Evolutionary conservation across 2,329 filamentous ascomycete species (phyloP).

Genomic region (Monosporascus sp.): DNA sequence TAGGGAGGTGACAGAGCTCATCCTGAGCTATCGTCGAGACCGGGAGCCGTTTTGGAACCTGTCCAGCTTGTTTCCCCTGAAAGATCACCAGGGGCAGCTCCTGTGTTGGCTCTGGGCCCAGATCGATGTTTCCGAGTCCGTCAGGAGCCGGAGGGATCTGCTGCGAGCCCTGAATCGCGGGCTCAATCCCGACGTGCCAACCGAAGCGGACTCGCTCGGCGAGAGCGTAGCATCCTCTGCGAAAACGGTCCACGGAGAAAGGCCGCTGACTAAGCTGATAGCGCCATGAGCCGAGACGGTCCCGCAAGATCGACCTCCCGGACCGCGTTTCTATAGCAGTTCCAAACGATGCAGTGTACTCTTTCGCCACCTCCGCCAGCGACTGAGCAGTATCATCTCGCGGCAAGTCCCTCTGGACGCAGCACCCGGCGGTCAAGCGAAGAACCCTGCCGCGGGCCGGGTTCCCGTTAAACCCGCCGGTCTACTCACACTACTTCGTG

Average conservation of each 20-base stretch:
- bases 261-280: conserved; percentile 2
- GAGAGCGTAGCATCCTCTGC: conserved; percentile 5
- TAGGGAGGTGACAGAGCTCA: conserved; percentile 39
- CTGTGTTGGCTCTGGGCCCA: conserved; percentile 52
- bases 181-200: conserved; percentile 26
- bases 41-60: conserved; percentile 54
- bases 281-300: conserved; percentile 6
- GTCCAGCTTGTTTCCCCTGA: conserved; percentile 48
- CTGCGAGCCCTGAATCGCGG: conserved; percentile 43
- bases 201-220: conserved; percentile 17
- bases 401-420: conserved; percentile 24
- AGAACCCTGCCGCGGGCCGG: neutral
- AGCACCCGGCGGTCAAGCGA: neutral
- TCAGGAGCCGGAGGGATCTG: conserved; percentile 46
- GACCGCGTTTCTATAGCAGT: conserved; percentile 6
- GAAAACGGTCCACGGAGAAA: neutral
- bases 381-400: conserved; percentile 16
- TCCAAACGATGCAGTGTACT: conserved; percentile 1
- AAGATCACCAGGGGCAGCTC: conserved; percentile 41
- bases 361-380: neutral
- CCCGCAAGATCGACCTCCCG: conserved; percentile 5
- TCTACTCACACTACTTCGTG: conserved; percentile 17
- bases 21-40: conserved; percentile 47
- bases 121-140: conserved; percentile 51
- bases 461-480: conserved; percentile 10